Evolutionary conservation across 1,284 basidiomycete species (phyloP).

Genomic region (Cutaneotrichosporon sp.): DNA sequence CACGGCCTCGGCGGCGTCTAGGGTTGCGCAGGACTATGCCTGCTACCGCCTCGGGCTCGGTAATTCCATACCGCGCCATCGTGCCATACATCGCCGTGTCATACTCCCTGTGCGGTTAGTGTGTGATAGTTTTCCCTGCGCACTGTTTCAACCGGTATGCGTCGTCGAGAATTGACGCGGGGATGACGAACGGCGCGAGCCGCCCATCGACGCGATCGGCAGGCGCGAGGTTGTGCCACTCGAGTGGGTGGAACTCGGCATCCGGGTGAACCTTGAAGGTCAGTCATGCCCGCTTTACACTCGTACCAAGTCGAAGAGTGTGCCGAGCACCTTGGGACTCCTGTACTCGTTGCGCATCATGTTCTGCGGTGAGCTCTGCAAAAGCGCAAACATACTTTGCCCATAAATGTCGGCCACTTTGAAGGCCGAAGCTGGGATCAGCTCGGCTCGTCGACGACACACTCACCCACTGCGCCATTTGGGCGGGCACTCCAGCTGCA

Average conservation of each 20-base stretch:
- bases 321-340: slow-evolving; percentile 21
- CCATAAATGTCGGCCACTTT: slow-evolving; percentile 30
- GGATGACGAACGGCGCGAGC: slow-evolving; percentile 15
- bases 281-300: neutral
- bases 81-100: slow-evolving; percentile 10
- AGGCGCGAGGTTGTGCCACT: neutral
- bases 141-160: slow-evolving; percentile 22
- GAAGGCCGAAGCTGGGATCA: slow-evolving; percentile 12
- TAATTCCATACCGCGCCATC: slow-evolving; percentile 20
- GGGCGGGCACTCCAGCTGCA: slow-evolving; percentile 5
- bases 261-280: neutral
- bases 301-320: slow-evolving; percentile 20
- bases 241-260: neutral
- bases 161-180: slow-evolving; percentile 16
- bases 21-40: slow-evolving; percentile 22
- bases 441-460: neutral
- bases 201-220: slow-evolving; percentile 9
- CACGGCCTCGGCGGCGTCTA: slow-evolving; percentile 12
- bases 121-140: neutral
- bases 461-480: neutral
- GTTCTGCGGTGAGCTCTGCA: slow-evolving; percentile 1
- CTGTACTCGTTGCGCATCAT: slow-evolving; percentile 7
- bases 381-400: slow-evolving; percentile 4
- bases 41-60: slow-evolving; percentile 25
- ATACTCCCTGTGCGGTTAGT: slow-evolving; percentile 2